phyloP scores from a whole-genome alignment of 2,329 filamentous ascomycete species.

The Arthrobotrys pseudoclavata region DNA sequence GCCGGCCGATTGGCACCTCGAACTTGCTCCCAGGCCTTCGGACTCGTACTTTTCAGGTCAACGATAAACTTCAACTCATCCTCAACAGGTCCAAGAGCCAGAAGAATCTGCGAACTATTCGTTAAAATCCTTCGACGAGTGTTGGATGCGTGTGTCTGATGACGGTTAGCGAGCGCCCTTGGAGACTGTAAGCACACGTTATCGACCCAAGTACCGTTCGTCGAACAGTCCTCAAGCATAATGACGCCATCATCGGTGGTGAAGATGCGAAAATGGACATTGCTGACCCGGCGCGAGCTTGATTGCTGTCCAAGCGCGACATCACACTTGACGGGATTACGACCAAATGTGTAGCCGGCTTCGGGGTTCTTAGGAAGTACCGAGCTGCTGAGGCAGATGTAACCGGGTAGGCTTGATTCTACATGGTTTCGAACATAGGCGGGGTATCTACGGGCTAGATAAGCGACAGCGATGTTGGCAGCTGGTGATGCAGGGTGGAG shows the following conservation, averaged over 20 bases:
- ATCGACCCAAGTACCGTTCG: conserved; percentile 95
- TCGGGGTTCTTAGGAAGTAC: conserved; percentile 72
- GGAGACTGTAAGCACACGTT: conserved; percentile 65
- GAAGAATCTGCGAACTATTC: conserved; percentile 64
- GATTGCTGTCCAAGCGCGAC: conserved; percentile 77
- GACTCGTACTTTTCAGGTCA: conserved; percentile 74
- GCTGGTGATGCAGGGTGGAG: conserved; percentile 62
- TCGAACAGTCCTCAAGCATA: conserved; percentile 94
- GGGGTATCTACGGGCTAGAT: conserved; percentile 58
- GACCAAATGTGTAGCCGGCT: conserved; percentile 87
- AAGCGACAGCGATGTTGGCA: conserved; percentile 61
- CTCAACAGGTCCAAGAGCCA: conserved; percentile 64
- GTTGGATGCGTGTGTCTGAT: conserved; percentile 30
- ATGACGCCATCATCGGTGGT: conserved; percentile 86
- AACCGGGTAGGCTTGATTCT: conserved; percentile 55
- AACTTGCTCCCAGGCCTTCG: conserved; percentile 53
- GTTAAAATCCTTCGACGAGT: conserved; percentile 65
- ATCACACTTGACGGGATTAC: conserved; percentile 80
- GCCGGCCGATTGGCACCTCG: conserved; percentile 26
- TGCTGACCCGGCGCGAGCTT: conserved; percentile 79
- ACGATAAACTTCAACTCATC: conserved; percentile 85
- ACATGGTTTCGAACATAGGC: conserved; percentile 54
- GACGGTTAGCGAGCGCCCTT: conserved; percentile 43
- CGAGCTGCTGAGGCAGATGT: conserved; percentile 61
- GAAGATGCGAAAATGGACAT: conserved; percentile 95